phyloP scores from a whole-genome alignment of 2,329 filamentous ascomycete species.

The Fusarium cyanostomum region DNA sequence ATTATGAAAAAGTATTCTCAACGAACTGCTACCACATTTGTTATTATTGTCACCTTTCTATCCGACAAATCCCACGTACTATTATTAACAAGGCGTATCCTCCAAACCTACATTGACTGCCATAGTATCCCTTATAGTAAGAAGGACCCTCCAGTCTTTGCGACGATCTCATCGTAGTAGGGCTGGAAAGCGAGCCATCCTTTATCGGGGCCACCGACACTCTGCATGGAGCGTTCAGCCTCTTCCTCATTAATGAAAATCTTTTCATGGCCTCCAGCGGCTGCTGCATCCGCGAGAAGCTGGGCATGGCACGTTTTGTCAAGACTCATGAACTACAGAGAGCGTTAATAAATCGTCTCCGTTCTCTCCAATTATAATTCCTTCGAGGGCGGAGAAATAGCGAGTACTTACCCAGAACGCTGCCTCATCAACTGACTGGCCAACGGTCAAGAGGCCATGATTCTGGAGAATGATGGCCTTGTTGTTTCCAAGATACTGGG shows the following conservation, averaged over 20 bases:
- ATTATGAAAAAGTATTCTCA: too few species aligned
- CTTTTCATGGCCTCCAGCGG: neutral
- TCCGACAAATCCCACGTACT: too few species aligned
- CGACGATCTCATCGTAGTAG: neutral
- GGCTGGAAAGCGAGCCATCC: neutral
- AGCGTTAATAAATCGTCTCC: neutral
- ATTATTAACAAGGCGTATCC: too few species aligned
- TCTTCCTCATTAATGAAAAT: neutral
- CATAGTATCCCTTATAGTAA: neutral
- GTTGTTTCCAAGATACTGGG: neutral
- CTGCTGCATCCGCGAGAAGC: neutral
- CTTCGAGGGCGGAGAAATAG: too few species aligned
- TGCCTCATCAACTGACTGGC: neutral
- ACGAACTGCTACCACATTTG: too few species aligned
- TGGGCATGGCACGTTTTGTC: neutral
- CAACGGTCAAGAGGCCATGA: conserved; percentile 3
- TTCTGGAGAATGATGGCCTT: conserved; percentile 1
- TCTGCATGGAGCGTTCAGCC: neutral
- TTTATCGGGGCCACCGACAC: neutral
- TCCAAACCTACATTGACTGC: too few species aligned
- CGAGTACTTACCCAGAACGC: neutral
- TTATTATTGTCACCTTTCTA: too few species aligned
- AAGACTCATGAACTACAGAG: neutral
- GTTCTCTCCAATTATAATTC: too few species aligned
- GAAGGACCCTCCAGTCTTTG: neutral